A percentile compares a stretch with the other conserved stretches of the same genome.
Conservation (phyloP, 2,329 filamentous ascomycete species). For the Colletotrichum godetiae region DNA sequence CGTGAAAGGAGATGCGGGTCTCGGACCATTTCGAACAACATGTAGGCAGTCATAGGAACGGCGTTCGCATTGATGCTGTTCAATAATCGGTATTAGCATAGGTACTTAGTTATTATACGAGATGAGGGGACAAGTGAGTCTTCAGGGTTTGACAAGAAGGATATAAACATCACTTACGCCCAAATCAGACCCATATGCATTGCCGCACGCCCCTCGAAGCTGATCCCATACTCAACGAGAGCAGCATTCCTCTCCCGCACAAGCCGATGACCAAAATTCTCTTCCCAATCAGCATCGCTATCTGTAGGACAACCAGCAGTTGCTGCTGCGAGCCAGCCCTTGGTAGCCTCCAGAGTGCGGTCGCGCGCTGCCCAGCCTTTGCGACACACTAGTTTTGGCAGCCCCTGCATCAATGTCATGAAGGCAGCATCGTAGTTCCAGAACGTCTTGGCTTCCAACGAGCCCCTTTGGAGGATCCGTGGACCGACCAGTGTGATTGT, state of each 20-base stretch:
- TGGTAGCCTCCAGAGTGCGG: slow-evolving; percentile 36
- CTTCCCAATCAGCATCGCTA: slow-evolving; percentile 36
- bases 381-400: slow-evolving; percentile 38
- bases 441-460: slow-evolving; percentile 37
- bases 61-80: slow-evolving; percentile 40
- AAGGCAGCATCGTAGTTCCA: slow-evolving; percentile 40
- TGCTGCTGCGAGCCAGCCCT: slow-evolving; percentile 33
- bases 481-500: slow-evolving; percentile 38
- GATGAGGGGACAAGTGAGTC: no score
- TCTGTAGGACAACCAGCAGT: slow-evolving; percentile 31
- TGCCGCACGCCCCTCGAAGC: slow-evolving; percentile 38
- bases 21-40: slow-evolving; percentile 39
- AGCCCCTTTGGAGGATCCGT: slow-evolving; percentile 33
- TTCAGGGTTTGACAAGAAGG: no score
- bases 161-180: slow-evolving; percentile 25
- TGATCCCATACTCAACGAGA: slow-evolving; percentile 39
- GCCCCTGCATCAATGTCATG: slow-evolving; percentile 39
- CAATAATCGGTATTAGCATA: neutral
- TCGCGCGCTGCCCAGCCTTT: slow-evolving; percentile 39
- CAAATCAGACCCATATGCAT: slow-evolving; percentile 41
- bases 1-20: slow-evolving; percentile 36
- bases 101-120: no score
- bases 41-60: slow-evolving; percentile 40
- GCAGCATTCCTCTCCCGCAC: slow-evolving; percentile 39
- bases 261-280: slow-evolving; percentile 39